phyloP scores from a whole-genome alignment of 495 filamentous ascomycete genomes.

The Clohesyomyces aquaticus region DNA sequence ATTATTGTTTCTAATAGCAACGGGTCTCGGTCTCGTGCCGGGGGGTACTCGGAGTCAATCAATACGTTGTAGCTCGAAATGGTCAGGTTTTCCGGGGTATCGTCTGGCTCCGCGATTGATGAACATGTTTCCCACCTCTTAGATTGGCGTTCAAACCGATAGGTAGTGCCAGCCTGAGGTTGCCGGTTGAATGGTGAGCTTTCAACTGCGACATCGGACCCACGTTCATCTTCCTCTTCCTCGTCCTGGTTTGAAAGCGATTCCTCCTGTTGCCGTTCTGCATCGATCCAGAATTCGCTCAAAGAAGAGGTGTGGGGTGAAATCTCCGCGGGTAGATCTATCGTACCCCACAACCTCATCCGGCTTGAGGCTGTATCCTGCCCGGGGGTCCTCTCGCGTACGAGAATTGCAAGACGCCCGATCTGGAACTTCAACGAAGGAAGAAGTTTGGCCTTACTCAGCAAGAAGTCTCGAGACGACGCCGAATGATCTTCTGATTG shows the following conservation, averaged over 20 bases:
- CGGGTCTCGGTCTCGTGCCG: constrained; percentile 54
- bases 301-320: background rate
- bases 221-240: constrained; percentile 5
- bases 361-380: background rate
- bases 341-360: constrained; percentile 29
- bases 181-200: constrained; percentile 1
- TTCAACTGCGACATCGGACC: background rate
- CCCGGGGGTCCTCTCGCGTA: constrained; percentile 44
- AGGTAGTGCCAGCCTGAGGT: constrained; percentile 23
- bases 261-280: background rate
- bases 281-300: constrained; percentile 19
- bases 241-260: no score
- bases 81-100: constrained; percentile 40
- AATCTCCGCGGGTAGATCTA: background rate
- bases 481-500: constrained; percentile 52
- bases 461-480: constrained; percentile 48
- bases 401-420: constrained; percentile 52
- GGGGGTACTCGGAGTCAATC: constrained; percentile 56
- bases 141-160: constrained; percentile 3
- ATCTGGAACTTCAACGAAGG: constrained; percentile 51
- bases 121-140: background rate
- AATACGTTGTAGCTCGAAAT: constrained; percentile 62
- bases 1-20: constrained; percentile 54
- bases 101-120: background rate
- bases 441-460: constrained; percentile 52